phyloP scores from a whole-genome alignment of 148 eudicot species.

The Rheum nobile region DNA sequence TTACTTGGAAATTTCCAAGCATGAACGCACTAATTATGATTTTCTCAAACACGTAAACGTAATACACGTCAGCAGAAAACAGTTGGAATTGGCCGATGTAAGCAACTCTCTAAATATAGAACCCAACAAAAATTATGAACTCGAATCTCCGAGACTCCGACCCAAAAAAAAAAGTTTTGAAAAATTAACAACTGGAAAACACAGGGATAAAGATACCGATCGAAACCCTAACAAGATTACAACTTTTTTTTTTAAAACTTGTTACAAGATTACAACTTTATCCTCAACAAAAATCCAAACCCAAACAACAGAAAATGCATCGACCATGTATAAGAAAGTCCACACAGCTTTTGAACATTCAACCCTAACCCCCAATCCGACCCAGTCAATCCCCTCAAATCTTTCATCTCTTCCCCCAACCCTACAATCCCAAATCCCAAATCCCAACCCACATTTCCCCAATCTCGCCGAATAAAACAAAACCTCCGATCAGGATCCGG shows the following conservation, averaged over 20 bases:
- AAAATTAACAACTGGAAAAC: neutral
- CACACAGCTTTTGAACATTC: neutral
- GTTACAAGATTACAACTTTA: neutral
- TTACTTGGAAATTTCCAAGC: too few species aligned
- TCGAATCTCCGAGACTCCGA: neutral
- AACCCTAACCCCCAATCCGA: neutral
- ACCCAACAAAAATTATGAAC: neutral
- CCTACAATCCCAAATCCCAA: neutral
- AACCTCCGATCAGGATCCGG: too few species aligned
- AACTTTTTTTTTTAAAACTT: too few species aligned
- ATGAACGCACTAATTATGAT: neutral
- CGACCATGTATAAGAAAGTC: neutral
- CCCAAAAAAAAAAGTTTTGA: too few species aligned
- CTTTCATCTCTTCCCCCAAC: neutral
- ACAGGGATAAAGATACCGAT: neutral
- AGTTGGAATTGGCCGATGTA: neutral
- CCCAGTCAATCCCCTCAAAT: neutral
- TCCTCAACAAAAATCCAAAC: neutral
- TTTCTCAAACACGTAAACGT: neutral
- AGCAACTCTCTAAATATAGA: too few species aligned
- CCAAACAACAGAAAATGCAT: neutral
- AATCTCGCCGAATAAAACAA: neutral
- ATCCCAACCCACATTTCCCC: neutral
- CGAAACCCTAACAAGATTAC: neutral
- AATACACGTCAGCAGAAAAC: neutral